Conservation (phyloP, 2,329 filamentous ascomycete genomes). For the Fusarium sp. region DNA sequence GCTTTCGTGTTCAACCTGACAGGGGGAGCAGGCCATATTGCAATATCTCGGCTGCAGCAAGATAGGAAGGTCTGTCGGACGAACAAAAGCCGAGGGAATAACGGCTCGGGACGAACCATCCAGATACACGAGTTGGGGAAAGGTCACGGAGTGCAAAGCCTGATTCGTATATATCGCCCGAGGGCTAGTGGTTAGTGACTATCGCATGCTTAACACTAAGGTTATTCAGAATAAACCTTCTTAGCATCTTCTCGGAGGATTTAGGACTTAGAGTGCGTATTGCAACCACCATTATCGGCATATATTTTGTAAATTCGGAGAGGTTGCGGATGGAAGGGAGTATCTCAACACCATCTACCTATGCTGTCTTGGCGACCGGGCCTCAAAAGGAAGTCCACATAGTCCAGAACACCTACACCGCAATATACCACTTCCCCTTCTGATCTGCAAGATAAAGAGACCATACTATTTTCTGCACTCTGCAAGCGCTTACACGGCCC, state of each 20-base stretch:
- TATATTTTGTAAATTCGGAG: neutral
- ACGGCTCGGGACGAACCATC: constrained; percentile 35
- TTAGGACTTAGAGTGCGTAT: neutral
- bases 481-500: constrained; percentile 16
- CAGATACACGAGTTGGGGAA: constrained; percentile 4
- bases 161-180: neutral
- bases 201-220: constrained; percentile 13
- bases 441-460: constrained; percentile 8
- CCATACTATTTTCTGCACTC: neutral
- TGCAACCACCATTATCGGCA: neutral
- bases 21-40: constrained; percentile 12
- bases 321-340: neutral
- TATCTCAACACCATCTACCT: neutral
- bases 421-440: neutral
- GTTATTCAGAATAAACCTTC: constrained; percentile 12
- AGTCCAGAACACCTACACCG: neutral
- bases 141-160: constrained; percentile 11
- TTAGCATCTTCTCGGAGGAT: neutral
- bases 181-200: neutral
- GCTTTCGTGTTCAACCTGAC: neutral
- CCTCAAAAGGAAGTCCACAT: neutral
- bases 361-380: neutral
- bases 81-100: constrained; percentile 8
- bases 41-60: constrained; percentile 1
- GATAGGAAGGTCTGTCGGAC: constrained; percentile 32